A percentile compares a stretch with the other conserved stretches of the same genome.
These are phyloP conservation scores for Boletus semigastroideus DNA, from an alignment of 1,284 basidiomycete genomes.

Conservation along the genomic window DNA sequence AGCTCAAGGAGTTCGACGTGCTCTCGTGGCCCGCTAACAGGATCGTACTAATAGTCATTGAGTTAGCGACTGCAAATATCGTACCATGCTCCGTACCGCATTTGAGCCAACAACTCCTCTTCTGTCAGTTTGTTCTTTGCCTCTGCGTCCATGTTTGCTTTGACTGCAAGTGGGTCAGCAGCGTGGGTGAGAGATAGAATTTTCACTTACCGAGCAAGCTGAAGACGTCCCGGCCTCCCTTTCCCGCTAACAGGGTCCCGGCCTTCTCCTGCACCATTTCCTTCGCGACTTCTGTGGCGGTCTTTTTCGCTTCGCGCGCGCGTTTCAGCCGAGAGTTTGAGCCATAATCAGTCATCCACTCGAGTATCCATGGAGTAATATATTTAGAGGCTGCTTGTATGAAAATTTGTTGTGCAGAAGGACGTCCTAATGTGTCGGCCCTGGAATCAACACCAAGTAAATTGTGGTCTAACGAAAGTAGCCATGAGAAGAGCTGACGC, in stretches of 20 bases:
- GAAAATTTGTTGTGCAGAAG: conserved; percentile 23
- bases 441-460: conserved; percentile 12
- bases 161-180: conserved; percentile 37
- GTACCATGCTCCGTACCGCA: conserved; percentile 39
- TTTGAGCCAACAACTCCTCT: conserved; percentile 53
- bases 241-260: conserved; percentile 32
- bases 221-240: conserved; percentile 40
- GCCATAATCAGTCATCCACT: conserved; percentile 37
- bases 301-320: conserved; percentile 30
- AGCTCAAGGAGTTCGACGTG: conserved; percentile 44
- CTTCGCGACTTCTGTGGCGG: conserved; percentile 35
- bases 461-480: background rate
- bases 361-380: conserved; percentile 32
- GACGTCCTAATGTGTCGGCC: conserved; percentile 25
- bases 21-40: conserved; percentile 55
- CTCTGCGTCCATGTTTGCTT: conserved; percentile 50
- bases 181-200: background rate
- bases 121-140: conserved; percentile 45
- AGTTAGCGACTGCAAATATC: background rate
- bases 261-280: conserved; percentile 44
- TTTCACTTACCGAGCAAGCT: conserved; percentile 39
- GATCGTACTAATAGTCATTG: conserved; percentile 33
- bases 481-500: conserved; percentile 30
- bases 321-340: conserved; percentile 39
- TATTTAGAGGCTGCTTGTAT: conserved; percentile 17